A percentile compares a stretch with the other conserved stretches of the same genome.
Evolutionary conservation across 2,329 filamentous ascomycete species (phyloP).

Genomic region (Dothiorella sarmentorum): DNA sequence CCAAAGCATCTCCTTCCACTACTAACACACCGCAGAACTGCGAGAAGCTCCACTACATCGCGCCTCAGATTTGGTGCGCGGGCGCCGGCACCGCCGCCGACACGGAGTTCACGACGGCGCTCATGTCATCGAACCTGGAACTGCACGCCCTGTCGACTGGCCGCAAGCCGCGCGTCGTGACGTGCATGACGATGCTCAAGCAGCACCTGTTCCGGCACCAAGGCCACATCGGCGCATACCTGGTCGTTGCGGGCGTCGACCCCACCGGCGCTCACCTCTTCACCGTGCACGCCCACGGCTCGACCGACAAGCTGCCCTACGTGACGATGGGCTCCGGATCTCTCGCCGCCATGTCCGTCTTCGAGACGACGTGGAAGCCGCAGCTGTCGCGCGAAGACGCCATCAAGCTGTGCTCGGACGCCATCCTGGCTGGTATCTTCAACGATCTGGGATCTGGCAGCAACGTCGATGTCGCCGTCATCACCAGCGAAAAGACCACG

Average conservation of each 20-base stretch:
- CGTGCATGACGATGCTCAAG: slow-evolving; percentile 99
- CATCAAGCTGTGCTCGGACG: slow-evolving; percentile 77
- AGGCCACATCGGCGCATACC: slow-evolving; percentile 94
- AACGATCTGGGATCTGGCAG: slow-evolving; percentile 96
- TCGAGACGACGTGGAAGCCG: slow-evolving; percentile 92
- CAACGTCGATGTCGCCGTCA: slow-evolving; percentile 95
- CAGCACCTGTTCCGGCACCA: slow-evolving; percentile 99
- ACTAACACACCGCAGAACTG: slow-evolving; percentile 65
- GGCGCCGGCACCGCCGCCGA: slow-evolving; percentile 96
- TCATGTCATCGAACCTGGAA: slow-evolving; percentile 98
- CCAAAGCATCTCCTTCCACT: slow-evolving; percentile 22
- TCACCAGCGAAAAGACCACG: slow-evolving; percentile 92
- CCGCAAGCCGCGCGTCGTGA: slow-evolving; percentile 94
- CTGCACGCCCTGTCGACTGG: slow-evolving; percentile 94
- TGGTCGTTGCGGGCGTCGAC: slow-evolving; percentile 94
- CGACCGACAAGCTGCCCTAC: slow-evolving; percentile 97
- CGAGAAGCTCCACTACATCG: slow-evolving; percentile 99
- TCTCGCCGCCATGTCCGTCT: slow-evolving; percentile 94
- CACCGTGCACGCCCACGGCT: slow-evolving; percentile 97
- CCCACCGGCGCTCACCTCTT: slow-evolving; percentile 93
- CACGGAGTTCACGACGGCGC: slow-evolving; percentile 96
- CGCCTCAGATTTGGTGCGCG: slow-evolving; percentile 98
- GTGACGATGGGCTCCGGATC: slow-evolving; percentile 98
- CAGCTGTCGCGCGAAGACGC: slow-evolving; percentile 74
- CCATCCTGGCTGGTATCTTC: slow-evolving; percentile 95